Evolutionary conservation across 208 protist species (phyloP), one percentile per base, ranked within the genome.

Genomic region (Wallacemonas sp.): DNA sequence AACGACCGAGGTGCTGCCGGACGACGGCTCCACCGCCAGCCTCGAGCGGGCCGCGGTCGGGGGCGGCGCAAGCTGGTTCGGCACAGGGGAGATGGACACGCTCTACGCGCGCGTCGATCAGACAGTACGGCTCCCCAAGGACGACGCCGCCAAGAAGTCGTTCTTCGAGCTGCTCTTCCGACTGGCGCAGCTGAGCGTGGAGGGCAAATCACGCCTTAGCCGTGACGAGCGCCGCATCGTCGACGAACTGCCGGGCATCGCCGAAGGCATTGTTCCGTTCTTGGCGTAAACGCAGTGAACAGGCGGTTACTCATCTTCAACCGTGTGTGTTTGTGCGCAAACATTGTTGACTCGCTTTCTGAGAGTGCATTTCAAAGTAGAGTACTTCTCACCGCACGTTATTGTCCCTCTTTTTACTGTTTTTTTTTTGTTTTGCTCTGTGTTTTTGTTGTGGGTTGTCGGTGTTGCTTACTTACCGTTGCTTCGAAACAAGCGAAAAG

Each of bases 151-250:
- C 16, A 59, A 59, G 32, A 42, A 59, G 32, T n/a, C 82, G 28
- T 76, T 93, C 28, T 76, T 77, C 22, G 75, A 74, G 39, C 39
- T 86, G 33, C 72, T 90, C 41, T 81, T 86, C 52, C 70, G 71
- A 18, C 70, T 93, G 20, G 76, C 79, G 25, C 72, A 82, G 70
- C 71, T 77, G 67, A 70, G 67, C 12, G 76, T 76, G 26, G 83
- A 87, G 64, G 77, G 75, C 0, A 66, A 65, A 28, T 38, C 69
- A 1, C 22, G 23, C 12, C 32, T 90, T 11, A 22, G 52, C 2
- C 8, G 28, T 4, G 38, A 45, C 0, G 29, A 70, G 22, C 76
- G 72, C 25, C 44, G 46, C 18, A 54, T 93, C 26, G 79, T 78
- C 3, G 67, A 57, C 10, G 83, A 90, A 33, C 68, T 93, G 16